Conservation (phyloP, 805 yeast genomes). For the Candida silvatica region DNA sequence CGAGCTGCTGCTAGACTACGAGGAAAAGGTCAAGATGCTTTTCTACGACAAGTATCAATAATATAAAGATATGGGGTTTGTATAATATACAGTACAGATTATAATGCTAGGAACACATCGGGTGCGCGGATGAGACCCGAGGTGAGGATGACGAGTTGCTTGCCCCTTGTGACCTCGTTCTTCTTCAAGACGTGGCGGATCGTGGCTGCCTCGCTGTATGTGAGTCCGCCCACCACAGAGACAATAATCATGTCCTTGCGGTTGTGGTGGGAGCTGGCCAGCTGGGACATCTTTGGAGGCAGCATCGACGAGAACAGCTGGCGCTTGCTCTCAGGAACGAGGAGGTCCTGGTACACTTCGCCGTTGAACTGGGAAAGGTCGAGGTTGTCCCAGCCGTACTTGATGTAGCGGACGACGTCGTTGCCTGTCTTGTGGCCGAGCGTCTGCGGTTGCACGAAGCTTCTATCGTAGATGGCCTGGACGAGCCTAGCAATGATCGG, state of each 20-base stretch:
- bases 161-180: slow-evolving; percentile 22
- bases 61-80: neutral
- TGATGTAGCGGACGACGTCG: slow-evolving; percentile 5
- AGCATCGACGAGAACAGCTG: slow-evolving; percentile 17
- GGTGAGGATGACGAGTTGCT: slow-evolving; percentile 33
- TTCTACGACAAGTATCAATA: slow-evolving; percentile 13
- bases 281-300: slow-evolving; percentile 15
- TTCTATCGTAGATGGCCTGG: slow-evolving; percentile 57
- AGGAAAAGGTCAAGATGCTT: slow-evolving; percentile 15
- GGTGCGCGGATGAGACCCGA: slow-evolving; percentile 33
- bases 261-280: slow-evolving; percentile 2
- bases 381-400: slow-evolving; percentile 35
- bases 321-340: slow-evolving; percentile 23
- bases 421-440: slow-evolving; percentile 10
- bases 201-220: slow-evolving; percentile 76
- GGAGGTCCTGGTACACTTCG: slow-evolving; percentile 19
- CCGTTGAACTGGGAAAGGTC: slow-evolving; percentile 35
- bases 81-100: neutral
- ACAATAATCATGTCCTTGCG: slow-evolving; percentile 31
- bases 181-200: slow-evolving; percentile 50
- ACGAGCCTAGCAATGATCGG: slow-evolving; percentile 68
- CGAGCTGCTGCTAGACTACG: slow-evolving; percentile 20
- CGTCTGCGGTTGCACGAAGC: slow-evolving; percentile 25
- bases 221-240: slow-evolving; percentile 74
- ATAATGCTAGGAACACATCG: slow-evolving; percentile 22